These are phyloP conservation scores for Populus deltoides DNA, from an alignment of 345 rosid genomes.

Conservation along the genomic window DNA sequence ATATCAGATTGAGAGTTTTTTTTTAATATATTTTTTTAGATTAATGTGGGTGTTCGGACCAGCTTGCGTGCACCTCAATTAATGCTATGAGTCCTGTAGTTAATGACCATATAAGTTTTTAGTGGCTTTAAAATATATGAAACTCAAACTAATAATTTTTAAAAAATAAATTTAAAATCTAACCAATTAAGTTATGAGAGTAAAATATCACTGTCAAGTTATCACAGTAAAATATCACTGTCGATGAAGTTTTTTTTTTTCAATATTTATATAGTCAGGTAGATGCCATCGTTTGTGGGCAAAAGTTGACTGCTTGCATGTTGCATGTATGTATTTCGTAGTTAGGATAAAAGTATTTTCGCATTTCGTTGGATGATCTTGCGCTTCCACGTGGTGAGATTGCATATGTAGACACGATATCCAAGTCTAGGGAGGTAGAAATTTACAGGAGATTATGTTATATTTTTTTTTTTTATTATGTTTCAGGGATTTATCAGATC, in stretches of 20 bases:
- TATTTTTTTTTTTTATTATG: background rate
- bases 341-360: slow-evolving; percentile 10
- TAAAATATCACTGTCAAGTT: too few relatives aligned
- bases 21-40: too few relatives aligned
- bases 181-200: fast-evolving
- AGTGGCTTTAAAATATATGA: too few relatives aligned
- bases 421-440: background rate
- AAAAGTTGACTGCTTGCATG: background rate
- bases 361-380: background rate
- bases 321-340: background rate
- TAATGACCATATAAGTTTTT: too few relatives aligned
- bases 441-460: background rate
- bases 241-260: background rate
- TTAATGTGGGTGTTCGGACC: too few relatives aligned
- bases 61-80: too few relatives aligned
- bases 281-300: background rate
- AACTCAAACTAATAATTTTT: too few relatives aligned
- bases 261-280: background rate
- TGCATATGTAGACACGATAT: background rate
- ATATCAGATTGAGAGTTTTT: too few relatives aligned
- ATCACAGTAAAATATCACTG: fast-evolving
- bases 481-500: background rate
- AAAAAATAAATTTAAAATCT: too few relatives aligned
- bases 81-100: too few relatives aligned
- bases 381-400: background rate